Percentiles rank a stretch among this genome's conserved stretches.
Evolutionary conservation across 306 rosid species (phyloP).

Genomic region (Echinosophora koreensis): DNA sequence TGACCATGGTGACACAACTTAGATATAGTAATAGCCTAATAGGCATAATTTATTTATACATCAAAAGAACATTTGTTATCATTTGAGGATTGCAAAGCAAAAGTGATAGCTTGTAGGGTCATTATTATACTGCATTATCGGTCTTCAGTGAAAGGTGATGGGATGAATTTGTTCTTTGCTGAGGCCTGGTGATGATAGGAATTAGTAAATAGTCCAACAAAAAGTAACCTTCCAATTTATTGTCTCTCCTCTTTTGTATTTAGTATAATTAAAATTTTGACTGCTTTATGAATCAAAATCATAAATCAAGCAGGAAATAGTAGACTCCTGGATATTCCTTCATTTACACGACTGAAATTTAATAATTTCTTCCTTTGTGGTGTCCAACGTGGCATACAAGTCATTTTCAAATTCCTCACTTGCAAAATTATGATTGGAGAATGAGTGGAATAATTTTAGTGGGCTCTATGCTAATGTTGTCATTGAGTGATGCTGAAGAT

Average conservation of each 20-base stretch:
- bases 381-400: constrained; percentile 50
- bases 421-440: constrained; percentile 41
- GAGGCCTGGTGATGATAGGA: constrained; percentile 38
- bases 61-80: constrained; percentile 12
- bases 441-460: constrained; percentile 50
- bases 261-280: constrained; percentile 56
- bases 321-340: constrained; percentile 36
- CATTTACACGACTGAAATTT: constrained; percentile 18
- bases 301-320: neutral
- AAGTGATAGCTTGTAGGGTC: constrained; percentile 28
- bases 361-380: constrained; percentile 53
- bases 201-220: constrained; percentile 38
- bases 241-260: constrained; percentile 48
- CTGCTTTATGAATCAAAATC: constrained; percentile 42
- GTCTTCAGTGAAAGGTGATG: constrained; percentile 42
- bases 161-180: constrained; percentile 27
- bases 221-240: constrained; percentile 44
- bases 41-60: neutral
- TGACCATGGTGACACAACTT: neutral
- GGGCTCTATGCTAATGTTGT: constrained; percentile 41
- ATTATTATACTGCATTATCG: constrained; percentile 33
- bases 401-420: constrained; percentile 43
- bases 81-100: constrained; percentile 15
- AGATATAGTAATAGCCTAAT: neutral
- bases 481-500: constrained; percentile 55